These are phyloP conservation scores for Theobroma grandiflorum DNA, from an alignment of 441 rosid genomes.

Conservation along the genomic window DNA sequence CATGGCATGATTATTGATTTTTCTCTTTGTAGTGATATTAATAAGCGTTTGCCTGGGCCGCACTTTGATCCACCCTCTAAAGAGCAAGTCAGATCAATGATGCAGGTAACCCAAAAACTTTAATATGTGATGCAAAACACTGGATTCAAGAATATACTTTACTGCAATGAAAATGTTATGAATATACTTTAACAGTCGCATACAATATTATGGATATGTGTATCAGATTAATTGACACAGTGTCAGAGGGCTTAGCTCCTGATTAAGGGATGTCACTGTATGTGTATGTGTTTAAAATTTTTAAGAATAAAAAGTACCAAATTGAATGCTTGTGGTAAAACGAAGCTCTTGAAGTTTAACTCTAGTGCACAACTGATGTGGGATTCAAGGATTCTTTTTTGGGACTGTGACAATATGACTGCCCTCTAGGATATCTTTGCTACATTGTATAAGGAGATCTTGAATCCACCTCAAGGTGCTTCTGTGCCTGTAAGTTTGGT, in stretches of 20 bases:
- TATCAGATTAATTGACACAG: background rate
- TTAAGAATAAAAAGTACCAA: background rate
- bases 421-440: too few relatives aligned
- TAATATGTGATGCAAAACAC: background rate
- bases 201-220: background rate
- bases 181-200: background rate
- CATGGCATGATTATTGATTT: background rate
- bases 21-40: conserved; percentile 67
- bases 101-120: conserved; percentile 53
- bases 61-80: conserved; percentile 96
- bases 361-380: too few relatives aligned
- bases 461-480: background rate
- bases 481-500: background rate
- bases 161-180: background rate
- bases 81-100: conserved; percentile 60
- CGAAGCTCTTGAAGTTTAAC: background rate
- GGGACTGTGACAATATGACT: too few relatives aligned
- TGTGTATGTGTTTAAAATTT: background rate
- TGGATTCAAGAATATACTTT: background rate
- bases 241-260: background rate
- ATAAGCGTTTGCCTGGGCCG: conserved; percentile 90
- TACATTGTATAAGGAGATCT: background rate
- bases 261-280: background rate
- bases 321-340: background rate
- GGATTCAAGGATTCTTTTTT: too few relatives aligned